A percentile compares a stretch with the other conserved stretches of the same genome.
phyloP scores from a whole-genome alignment of 495 filamentous ascomycete species.

The Ramalina peruviana region DNA sequence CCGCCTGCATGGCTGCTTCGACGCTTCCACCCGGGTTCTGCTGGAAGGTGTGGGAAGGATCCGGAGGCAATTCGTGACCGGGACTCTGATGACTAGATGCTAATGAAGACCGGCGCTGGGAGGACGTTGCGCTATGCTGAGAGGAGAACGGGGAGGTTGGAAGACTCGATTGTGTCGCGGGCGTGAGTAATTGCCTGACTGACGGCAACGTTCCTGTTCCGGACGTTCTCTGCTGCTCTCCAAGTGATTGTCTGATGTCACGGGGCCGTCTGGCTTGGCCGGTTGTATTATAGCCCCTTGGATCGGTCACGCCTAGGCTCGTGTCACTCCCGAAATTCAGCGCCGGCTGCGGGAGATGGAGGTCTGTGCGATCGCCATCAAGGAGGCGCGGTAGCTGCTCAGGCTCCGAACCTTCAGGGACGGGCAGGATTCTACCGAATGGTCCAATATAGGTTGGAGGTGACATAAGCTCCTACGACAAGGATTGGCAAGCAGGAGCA shows the following conservation, averaged over 20 bases:
- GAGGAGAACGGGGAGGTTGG: slow-evolving; percentile 8
- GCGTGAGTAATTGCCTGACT: slow-evolving; percentile 34
- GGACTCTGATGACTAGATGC: too few species aligned
- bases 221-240: slow-evolving; percentile 12
- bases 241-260: slow-evolving; percentile 8
- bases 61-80: background rate
- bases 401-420: slow-evolving; percentile 17
- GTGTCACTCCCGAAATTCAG: slow-evolving; percentile 33
- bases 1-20: background rate
- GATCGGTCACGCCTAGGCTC: slow-evolving; percentile 22
- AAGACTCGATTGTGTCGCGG: slow-evolving; percentile 20
- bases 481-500: background rate
- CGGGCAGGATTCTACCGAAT: slow-evolving; percentile 37
- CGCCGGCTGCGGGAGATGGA: slow-evolving; percentile 37
- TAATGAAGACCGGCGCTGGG: too few species aligned
- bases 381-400: slow-evolving; percentile 22
- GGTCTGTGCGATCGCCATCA: slow-evolving; percentile 26
- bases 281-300: slow-evolving; percentile 19
- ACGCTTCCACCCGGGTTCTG: background rate
- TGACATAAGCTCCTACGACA: slow-evolving; percentile 24
- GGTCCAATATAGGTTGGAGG: slow-evolving; percentile 30
- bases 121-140: slow-evolving; percentile 1
- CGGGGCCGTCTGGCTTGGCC: slow-evolving; percentile 5
- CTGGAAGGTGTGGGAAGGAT: background rate
- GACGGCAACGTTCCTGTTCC: slow-evolving; percentile 30